A percentile compares a stretch with the other conserved stretches of the same genome.
phyloP scores from a whole-genome alignment of 139 green algal genomes.

The Chlamydomonas applanata region DNA sequence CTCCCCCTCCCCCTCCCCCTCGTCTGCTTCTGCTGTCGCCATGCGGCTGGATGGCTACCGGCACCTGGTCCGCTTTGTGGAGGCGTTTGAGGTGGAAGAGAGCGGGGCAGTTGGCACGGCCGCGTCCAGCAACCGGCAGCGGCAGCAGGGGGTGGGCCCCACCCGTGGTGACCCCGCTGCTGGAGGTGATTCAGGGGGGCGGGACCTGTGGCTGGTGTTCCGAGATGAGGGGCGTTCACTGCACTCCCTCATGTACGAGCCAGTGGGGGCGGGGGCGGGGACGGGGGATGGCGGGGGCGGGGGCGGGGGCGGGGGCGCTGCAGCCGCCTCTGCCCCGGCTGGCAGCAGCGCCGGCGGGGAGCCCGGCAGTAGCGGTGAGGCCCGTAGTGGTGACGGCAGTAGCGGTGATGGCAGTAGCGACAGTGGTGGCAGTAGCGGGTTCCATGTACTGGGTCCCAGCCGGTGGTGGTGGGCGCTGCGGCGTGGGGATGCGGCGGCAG shows the following conservation, averaged over 20 bases:
- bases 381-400: slow-evolving; percentile 2
- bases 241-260: slow-evolving; percentile 70
- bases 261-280: background rate
- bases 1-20: too few relatives aligned
- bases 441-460: slow-evolving; percentile 53
- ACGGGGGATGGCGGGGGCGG: background rate
- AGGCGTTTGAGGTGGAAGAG: too few relatives aligned
- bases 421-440: background rate
- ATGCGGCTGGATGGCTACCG: too few relatives aligned
- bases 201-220: slow-evolving; percentile 63
- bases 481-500: background rate
- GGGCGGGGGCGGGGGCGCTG: background rate
- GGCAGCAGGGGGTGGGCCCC: too few relatives aligned
- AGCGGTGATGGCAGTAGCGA: background rate
- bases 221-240: slow-evolving; percentile 66
- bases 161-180: too few relatives aligned
- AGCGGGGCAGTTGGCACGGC: too few relatives aligned
- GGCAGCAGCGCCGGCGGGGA: background rate
- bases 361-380: background rate
- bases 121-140: too few relatives aligned
- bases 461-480: slow-evolving; percentile 54
- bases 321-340: too few relatives aligned
- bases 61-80: too few relatives aligned
- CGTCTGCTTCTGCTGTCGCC: too few relatives aligned
- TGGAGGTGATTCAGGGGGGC: too few relatives aligned